Conservation (phyloP, 352 stramenopile genomes). For the Blastocystis sp. region DNA sequence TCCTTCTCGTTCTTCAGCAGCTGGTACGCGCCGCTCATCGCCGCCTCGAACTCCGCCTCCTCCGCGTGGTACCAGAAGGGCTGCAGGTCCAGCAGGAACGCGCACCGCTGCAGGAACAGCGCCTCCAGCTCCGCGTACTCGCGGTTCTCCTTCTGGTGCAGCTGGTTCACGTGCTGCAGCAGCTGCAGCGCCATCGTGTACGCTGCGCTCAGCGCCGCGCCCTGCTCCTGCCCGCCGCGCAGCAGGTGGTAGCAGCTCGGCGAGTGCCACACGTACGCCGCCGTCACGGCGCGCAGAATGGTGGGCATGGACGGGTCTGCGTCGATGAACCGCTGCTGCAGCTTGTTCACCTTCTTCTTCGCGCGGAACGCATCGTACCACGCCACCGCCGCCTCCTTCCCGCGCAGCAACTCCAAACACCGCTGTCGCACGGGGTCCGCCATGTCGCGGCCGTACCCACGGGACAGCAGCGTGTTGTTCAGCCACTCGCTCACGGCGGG, state of each 20-base stretch:
- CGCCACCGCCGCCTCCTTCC: background rate
- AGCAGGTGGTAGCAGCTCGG: slow-evolving; percentile 9
- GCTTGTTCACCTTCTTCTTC: slow-evolving; percentile 39
- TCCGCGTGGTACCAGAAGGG: slow-evolving; percentile 28
- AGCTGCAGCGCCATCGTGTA: background rate
- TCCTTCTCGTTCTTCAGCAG: slow-evolving; percentile 59
- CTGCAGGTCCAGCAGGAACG: slow-evolving; percentile 49
- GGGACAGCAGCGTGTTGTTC: slow-evolving; percentile 13
- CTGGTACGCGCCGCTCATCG: slow-evolving; percentile 29
- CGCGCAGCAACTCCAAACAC: slow-evolving; percentile 12
- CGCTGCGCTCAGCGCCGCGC: slow-evolving; percentile 3
- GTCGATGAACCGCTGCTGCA: slow-evolving; percentile 10
- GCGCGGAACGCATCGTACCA: slow-evolving; percentile 17
- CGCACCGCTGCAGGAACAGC: background rate
- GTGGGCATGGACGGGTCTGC: background rate
- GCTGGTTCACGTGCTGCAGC: slow-evolving; percentile 35
- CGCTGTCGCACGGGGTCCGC: slow-evolving; percentile 10
- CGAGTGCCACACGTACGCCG: slow-evolving; percentile 45
- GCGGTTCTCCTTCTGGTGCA: slow-evolving; percentile 25
- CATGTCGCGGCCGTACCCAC: slow-evolving; percentile 7
- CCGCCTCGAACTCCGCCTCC: background rate
- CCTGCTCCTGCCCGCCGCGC: background rate
- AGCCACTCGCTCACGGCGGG: background rate
- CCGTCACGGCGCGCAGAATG: slow-evolving; percentile 27
- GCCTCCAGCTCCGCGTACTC: slow-evolving; percentile 17